These are phyloP conservation scores for Debaryomycetaceae sp. DNA, from an alignment of 1,139 yeast species.

Conservation along the genomic window DNA sequence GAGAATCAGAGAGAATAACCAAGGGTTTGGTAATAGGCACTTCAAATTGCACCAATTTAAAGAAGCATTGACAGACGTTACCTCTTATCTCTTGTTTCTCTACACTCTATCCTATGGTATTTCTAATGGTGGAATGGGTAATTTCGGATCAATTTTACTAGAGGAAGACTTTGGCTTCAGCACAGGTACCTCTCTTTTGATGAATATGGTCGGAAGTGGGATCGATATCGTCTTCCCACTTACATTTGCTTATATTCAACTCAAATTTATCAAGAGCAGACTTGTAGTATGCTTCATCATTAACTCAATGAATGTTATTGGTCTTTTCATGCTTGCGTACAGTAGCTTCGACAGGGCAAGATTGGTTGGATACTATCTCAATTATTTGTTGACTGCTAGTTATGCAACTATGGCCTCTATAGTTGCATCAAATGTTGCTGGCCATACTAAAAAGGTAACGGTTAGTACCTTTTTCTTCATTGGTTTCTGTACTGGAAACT, in stretches of 20 bases:
- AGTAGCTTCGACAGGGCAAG: slow-evolving; percentile 31
- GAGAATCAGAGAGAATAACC: slow-evolving; percentile 36
- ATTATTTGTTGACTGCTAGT: slow-evolving; percentile 30
- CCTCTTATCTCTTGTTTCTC: slow-evolving; percentile 40
- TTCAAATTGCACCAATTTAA: slow-evolving; percentile 53
- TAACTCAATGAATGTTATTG: slow-evolving; percentile 25
- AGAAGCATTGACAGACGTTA: slow-evolving; percentile 49
- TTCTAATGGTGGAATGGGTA: slow-evolving; percentile 38
- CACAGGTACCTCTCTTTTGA: slow-evolving; percentile 19
- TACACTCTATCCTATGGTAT: slow-evolving; percentile 25
- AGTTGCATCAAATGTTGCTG: slow-evolving; percentile 16
- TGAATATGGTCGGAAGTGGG: slow-evolving; percentile 1
- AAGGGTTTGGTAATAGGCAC: slow-evolving; percentile 55
- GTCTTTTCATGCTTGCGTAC: slow-evolving; percentile 48
- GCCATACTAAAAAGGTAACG: slow-evolving; percentile 20
- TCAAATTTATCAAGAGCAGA: neutral
- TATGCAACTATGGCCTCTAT: slow-evolving; percentile 43
- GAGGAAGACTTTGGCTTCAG: slow-evolving; percentile 40
- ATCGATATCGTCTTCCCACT: neutral
- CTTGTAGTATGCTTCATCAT: neutral
- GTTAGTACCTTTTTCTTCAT: slow-evolving; percentile 19
- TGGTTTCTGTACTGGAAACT: slow-evolving; percentile 9
- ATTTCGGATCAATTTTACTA: slow-evolving; percentile 45
- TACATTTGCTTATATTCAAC: neutral
- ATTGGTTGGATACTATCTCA: slow-evolving; percentile 23